Conservation (phyloP, 805 yeast species). For the Suhomyces faveliae region DNA sequence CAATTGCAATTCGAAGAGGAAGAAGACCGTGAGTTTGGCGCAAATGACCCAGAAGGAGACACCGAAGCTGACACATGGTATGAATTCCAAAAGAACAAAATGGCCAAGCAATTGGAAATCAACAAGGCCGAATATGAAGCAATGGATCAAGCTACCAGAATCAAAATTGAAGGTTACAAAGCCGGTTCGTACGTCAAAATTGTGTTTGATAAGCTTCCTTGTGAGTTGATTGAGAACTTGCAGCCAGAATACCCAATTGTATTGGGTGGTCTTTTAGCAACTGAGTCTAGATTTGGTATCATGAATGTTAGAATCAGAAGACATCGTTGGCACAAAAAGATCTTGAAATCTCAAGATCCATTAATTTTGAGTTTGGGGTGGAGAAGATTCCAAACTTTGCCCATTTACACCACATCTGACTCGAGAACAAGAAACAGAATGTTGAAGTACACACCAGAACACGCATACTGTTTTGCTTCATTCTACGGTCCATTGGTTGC, state of each 20-base stretch:
- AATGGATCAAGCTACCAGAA: constrained; percentile 74
- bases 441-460: constrained; percentile 98
- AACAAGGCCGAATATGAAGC: constrained; percentile 75
- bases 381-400: constrained; percentile 97
- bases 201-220: constrained; percentile 79
- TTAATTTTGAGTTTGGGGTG: constrained; percentile 91
- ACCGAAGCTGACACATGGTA: constrained; percentile 93
- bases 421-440: constrained; percentile 97
- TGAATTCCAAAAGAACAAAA: constrained; percentile 93
- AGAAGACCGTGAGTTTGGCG: constrained; percentile 62
- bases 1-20: constrained; percentile 88
- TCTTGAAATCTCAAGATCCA: constrained; percentile 93
- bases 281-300: constrained; percentile 91
- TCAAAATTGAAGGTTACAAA: constrained; percentile 82
- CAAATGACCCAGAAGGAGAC: constrained; percentile 72
- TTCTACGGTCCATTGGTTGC: constrained; percentile 97
- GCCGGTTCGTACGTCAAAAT: constrained; percentile 94
- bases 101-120: constrained; percentile 93
- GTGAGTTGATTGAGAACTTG: constrained; percentile 85
- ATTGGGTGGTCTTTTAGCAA: constrained; percentile 85
- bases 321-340: constrained; percentile 98
- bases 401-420: constrained; percentile 93
- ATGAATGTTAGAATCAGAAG: constrained; percentile 92
- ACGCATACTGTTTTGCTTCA: constrained; percentile 92
- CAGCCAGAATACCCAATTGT: constrained; percentile 83